phyloP scores from a whole-genome alignment of 1,284 basidiomycete genomes.

The Quambalaria eucalypti region DNA sequence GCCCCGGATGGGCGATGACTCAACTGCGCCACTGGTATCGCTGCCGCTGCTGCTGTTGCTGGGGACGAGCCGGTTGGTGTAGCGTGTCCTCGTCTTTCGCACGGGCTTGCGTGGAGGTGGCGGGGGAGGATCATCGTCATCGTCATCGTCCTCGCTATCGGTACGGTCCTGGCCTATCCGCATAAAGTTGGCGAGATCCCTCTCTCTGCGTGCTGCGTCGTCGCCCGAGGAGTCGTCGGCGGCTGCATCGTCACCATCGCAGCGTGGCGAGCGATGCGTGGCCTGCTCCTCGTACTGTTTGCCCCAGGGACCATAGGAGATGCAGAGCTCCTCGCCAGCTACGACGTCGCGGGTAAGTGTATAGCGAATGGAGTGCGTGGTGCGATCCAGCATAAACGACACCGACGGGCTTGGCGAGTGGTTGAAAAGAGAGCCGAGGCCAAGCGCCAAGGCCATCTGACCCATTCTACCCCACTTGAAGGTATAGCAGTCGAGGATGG shows the following conservation, averaged over 20 bases:
- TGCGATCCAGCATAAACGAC: constrained; percentile 54
- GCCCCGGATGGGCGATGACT: no score
- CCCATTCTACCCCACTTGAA: constrained; percentile 60
- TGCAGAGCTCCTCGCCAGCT: constrained; percentile 65
- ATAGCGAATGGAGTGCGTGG: constrained; percentile 60
- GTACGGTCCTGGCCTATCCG: not conserved
- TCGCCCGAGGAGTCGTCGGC: not conserved
- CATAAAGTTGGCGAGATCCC: not conserved
- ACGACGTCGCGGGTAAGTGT: constrained; percentile 55
- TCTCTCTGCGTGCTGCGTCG: constrained; percentile 1
- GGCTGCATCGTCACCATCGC: not conserved
- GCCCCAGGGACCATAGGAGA: constrained; percentile 58
- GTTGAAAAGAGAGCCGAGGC: constrained; percentile 75
- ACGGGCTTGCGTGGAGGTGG: not conserved
- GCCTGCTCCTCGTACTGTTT: constrained; percentile 5
- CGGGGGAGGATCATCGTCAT: no score
- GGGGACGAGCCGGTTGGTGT: not conserved
- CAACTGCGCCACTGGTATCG: no score
- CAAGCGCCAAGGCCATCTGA: constrained; percentile 72
- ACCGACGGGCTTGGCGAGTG: constrained; percentile 61
- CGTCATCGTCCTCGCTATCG: not conserved
- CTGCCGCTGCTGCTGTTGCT: not conserved
- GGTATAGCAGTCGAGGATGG: constrained; percentile 71
- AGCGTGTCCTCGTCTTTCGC: not conserved
- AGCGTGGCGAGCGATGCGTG: no score